phyloP scores from a whole-genome alignment of 306 rosid species.

The Neltuma alba region DNA sequence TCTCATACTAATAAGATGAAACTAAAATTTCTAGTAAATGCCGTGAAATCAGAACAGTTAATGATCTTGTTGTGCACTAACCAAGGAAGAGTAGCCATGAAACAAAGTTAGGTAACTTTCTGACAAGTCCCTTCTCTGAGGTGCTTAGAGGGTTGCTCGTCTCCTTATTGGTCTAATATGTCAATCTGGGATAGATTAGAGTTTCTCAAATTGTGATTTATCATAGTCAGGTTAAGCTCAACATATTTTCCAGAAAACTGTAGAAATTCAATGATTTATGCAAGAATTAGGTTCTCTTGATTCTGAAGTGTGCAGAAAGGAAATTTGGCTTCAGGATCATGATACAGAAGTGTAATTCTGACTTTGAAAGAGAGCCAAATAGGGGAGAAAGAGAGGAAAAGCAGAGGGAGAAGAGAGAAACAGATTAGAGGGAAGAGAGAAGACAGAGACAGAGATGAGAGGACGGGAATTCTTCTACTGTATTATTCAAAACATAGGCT shows the following conservation, averaged over 20 bases:
- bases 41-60: constrained; percentile 9
- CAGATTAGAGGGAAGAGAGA: no score
- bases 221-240: background rate
- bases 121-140: background rate
- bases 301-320: background rate
- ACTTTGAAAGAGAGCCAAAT: no score
- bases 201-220: constrained; percentile 2
- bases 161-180: background rate
- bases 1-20: background rate
- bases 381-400: no score
- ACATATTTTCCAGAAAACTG: constrained; percentile 12
- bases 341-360: no score
- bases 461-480: no score
- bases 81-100: background rate
- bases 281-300: background rate
- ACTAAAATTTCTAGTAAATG: background rate
- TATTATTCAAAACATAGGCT: no score
- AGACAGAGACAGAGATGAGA: no score
- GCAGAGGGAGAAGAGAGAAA: no score
- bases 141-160: background rate
- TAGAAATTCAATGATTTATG: background rate
- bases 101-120: background rate
- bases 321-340: constrained; percentile 8
- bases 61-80: background rate
- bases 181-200: background rate